Evolutionary conservation across 1,139 yeast species (phyloP).

Genomic region (Geotrichum klebahnii): DNA sequence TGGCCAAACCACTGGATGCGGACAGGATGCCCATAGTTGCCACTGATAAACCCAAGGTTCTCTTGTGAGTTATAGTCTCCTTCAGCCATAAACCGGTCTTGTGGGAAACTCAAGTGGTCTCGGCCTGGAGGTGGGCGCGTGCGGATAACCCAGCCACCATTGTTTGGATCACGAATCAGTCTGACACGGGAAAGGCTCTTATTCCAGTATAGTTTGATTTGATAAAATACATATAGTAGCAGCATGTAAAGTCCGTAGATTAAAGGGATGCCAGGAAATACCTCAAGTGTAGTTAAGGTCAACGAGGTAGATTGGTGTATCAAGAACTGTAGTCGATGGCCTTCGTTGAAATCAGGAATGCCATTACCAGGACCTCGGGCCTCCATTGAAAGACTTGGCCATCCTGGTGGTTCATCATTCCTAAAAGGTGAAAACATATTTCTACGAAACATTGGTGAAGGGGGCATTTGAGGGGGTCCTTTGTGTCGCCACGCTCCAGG

Average conservation of each 20-base stretch:
- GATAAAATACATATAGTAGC: slow-evolving; percentile 14
- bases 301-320: slow-evolving; percentile 7
- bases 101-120: slow-evolving; percentile 1
- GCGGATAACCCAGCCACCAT: not conserved
- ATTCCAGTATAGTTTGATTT: slow-evolving; percentile 6
- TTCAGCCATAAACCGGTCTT: not conserved
- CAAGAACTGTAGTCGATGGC: not conserved
- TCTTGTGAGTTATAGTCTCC: slow-evolving; percentile 3
- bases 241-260: slow-evolving; percentile 20
- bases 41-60: slow-evolving; percentile 18
- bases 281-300: slow-evolving; percentile 21
- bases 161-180: slow-evolving; percentile 5
- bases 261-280: slow-evolving; percentile 23
- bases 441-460: not conserved
- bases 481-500: too few relatives aligned
- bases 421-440: not conserved
- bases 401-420: not conserved
- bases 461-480: not conserved
- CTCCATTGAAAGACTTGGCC: not conserved
- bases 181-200: slow-evolving; percentile 8
- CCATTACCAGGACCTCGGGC: not conserved
- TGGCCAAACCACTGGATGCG: slow-evolving; percentile 18
- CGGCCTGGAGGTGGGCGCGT: slow-evolving; percentile 12
- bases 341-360: not conserved
- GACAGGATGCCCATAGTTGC: slow-evolving; percentile 22